These are phyloP conservation scores for Pleurotus pulmonarius DNA, from an alignment of 768 basidiomycete species.

Conservation along the genomic window DNA sequence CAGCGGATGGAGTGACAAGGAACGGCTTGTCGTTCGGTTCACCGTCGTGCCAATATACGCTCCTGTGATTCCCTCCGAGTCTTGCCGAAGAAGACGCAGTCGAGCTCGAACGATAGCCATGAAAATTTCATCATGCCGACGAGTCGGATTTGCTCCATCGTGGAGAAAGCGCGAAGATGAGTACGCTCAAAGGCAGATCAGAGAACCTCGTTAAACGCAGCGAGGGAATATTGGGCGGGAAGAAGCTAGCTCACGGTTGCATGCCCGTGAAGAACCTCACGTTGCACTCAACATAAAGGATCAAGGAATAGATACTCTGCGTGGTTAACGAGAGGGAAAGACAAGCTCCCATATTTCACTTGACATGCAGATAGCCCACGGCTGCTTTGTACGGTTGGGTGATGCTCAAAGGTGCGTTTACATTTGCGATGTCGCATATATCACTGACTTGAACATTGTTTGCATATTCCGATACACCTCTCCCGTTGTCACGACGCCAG, in stretches of 20 bases:
- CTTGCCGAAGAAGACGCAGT: background rate
- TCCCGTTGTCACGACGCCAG: constrained; percentile 83
- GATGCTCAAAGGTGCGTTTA: constrained; percentile 41
- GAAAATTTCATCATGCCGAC: constrained; percentile 58
- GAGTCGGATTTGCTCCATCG: constrained; percentile 84
- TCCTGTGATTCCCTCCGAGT: constrained; percentile 50
- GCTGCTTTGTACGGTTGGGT: constrained; percentile 84
- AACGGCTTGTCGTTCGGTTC: constrained; percentile 60
- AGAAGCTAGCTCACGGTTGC: constrained; percentile 51
- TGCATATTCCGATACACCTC: constrained; percentile 46
- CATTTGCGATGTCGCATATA: too few relatives aligned
- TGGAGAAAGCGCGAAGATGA: constrained; percentile 81
- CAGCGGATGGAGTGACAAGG: constrained; percentile 58
- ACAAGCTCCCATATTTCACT: constrained; percentile 78
- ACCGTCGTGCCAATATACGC: constrained; percentile 83
- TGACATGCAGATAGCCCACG: constrained; percentile 62
- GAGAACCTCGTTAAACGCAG: constrained; percentile 69
- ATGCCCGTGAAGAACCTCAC: constrained; percentile 1
- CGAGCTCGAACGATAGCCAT: background rate
- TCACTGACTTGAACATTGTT: too few relatives aligned
- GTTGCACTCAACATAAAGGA: background rate
- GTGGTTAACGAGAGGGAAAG: constrained; percentile 83
- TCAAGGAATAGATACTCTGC: constrained; percentile 73
- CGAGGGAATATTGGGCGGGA: constrained; percentile 82
- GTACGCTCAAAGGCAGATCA: constrained; percentile 86